Conservation (phyloP, 2,329 filamentous ascomycete species). For the Zasmidium angulare region DNA sequence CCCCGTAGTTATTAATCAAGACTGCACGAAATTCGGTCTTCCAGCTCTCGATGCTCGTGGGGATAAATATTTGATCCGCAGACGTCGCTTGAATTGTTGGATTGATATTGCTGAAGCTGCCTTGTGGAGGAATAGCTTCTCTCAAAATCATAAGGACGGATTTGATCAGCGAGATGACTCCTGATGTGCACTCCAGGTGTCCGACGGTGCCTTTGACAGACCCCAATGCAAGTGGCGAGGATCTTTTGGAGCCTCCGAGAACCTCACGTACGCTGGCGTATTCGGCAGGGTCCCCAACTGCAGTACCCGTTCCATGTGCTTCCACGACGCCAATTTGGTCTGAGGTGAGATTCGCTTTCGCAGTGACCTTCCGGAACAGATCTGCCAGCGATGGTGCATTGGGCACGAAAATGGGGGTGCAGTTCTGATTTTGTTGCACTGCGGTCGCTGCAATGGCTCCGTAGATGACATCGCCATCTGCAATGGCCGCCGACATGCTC, state of each 20-base stretch:
- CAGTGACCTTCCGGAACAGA: slow-evolving; percentile 10
- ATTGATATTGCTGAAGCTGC: slow-evolving; percentile 7
- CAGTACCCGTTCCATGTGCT: slow-evolving; percentile 14
- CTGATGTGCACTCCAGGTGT: slow-evolving; percentile 37
- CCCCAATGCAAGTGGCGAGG: slow-evolving; percentile 28
- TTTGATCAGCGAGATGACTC: slow-evolving; percentile 34
- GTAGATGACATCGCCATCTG: slow-evolving; percentile 31
- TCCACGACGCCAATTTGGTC: slow-evolving; percentile 6
- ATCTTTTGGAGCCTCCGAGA: slow-evolving; percentile 1
- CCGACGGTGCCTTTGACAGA: slow-evolving; percentile 37
- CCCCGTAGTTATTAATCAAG: slow-evolving; percentile 39
- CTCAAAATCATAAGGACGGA: no score
- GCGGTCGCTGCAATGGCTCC: slow-evolving; percentile 23
- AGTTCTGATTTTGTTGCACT: slow-evolving; percentile 29
- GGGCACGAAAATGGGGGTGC: slow-evolving; percentile 18
- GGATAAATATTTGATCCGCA: not conserved
- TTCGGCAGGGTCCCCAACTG: slow-evolving; percentile 14
- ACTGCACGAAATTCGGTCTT: not conserved
- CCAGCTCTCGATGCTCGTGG: not conserved
- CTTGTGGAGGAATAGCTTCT: slow-evolving; percentile 35
- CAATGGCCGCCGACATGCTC: slow-evolving; percentile 29
- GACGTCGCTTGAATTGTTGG: not conserved
- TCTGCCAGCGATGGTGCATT: slow-evolving; percentile 13
- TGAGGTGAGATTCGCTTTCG: not conserved
- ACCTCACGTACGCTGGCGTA: not conserved